A percentile compares a stretch with the other conserved stretches of the same genome.
phyloP scores from a whole-genome alignment of 2,329 filamentous ascomycete genomes.

The Penicillium occitanis region DNA sequence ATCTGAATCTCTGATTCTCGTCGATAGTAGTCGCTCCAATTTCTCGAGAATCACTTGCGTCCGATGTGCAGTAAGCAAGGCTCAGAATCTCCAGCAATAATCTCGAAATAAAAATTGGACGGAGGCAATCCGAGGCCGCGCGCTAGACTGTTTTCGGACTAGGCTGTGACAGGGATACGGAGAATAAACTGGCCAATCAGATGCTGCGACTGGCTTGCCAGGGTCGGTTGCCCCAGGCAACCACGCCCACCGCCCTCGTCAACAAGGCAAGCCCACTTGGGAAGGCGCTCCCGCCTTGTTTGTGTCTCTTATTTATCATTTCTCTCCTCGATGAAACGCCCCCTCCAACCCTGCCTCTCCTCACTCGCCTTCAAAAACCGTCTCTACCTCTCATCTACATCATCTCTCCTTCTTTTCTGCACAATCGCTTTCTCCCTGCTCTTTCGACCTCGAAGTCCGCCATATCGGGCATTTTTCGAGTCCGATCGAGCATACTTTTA shows the following conservation, averaged over 20 bases:
- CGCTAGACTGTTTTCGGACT: neutral
- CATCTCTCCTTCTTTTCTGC: constrained; percentile 19
- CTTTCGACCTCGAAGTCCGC: neutral
- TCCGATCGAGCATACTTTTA: neutral
- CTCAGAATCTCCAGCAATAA: neutral
- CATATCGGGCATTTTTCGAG: neutral
- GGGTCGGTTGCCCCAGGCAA: constrained; percentile 22
- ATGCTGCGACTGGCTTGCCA: neutral
- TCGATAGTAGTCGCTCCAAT: too few species aligned
- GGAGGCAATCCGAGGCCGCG: neutral
- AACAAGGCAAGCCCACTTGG: constrained; percentile 20
- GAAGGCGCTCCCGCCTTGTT: constrained; percentile 7
- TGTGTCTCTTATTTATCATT: neutral
- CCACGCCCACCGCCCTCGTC: constrained; percentile 15
- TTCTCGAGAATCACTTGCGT: neutral
- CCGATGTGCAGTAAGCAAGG: neutral
- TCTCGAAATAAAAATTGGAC: constrained; percentile 19
- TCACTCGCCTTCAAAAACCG: constrained; percentile 15
- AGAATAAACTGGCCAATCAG: constrained; percentile 20
- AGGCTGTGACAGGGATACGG: constrained; percentile 10
- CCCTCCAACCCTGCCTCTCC: constrained; percentile 10
- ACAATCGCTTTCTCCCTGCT: constrained; percentile 17
- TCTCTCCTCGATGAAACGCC: constrained; percentile 12
- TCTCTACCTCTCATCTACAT: constrained; percentile 19
- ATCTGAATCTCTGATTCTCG: too few species aligned